Percentiles rank a stretch among this genome's conserved stretches.
These are phyloP conservation scores for Aspergillus ochraceoroseus DNA, from an alignment of 2,329 filamentous ascomycete genomes.

Conservation along the genomic window DNA sequence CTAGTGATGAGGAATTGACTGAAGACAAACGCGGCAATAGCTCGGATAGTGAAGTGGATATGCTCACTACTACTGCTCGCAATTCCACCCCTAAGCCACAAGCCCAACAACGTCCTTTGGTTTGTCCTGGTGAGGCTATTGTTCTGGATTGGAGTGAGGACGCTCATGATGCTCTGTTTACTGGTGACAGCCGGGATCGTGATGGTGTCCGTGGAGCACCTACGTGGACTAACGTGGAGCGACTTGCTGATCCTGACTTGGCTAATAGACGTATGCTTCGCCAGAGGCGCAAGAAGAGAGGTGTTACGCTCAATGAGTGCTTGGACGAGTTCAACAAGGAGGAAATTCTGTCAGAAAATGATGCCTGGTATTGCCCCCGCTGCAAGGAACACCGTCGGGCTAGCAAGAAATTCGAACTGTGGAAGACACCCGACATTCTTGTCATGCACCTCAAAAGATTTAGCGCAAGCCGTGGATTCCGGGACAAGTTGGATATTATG, in stretches of 20 bases:
- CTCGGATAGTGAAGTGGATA: slow-evolving; percentile 29
- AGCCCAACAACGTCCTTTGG: slow-evolving; percentile 51
- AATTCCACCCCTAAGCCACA: too few species aligned
- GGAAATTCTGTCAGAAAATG: slow-evolving; percentile 88
- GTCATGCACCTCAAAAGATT: slow-evolving; percentile 95
- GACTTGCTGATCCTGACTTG: slow-evolving; percentile 58
- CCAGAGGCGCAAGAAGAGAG: slow-evolving; percentile 62
- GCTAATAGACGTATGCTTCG: slow-evolving; percentile 60
- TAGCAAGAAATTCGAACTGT: slow-evolving; percentile 93
- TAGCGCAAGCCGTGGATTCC: slow-evolving; percentile 71
- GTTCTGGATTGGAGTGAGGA: slow-evolving; percentile 78
- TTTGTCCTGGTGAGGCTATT: slow-evolving; percentile 77
- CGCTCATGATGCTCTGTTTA: slow-evolving; percentile 67
- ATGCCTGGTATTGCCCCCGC: slow-evolving; percentile 94
- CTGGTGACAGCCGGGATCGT: slow-evolving; percentile 38
- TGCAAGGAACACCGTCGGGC: slow-evolving; percentile 92
- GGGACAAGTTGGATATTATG: slow-evolving; percentile 85
- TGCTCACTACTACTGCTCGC: slow-evolving; percentile 16
- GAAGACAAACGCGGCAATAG: slow-evolving; percentile 4
- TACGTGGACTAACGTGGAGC: slow-evolving; percentile 53
- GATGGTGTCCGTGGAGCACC: slow-evolving; percentile 55
- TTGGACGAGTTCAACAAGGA: slow-evolving; percentile 91
- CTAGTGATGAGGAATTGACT: slow-evolving; percentile 18
- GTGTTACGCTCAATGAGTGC: slow-evolving; percentile 82
- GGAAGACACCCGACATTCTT: slow-evolving; percentile 93